Percentiles rank a stretch among this genome's conserved stretches.
Evolutionary conservation across 306 rosid genomes (phyloP).

Genomic region (Dryas drummondii): DNA sequence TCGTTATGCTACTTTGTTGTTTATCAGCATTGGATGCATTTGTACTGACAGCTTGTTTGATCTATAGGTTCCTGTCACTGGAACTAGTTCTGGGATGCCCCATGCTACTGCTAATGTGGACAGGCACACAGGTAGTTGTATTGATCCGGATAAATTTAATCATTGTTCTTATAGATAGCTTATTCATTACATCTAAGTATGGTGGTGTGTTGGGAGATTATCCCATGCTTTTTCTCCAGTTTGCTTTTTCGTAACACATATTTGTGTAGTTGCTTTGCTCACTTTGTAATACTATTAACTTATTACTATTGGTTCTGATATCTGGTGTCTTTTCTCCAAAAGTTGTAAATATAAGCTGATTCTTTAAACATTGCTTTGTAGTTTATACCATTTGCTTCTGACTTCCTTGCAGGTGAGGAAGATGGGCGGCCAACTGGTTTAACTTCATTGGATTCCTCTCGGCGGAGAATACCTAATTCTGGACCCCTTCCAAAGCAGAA

Average conservation of each 20-base stretch:
- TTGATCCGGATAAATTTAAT: conserved; percentile 17
- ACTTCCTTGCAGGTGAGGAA: conserved; percentile 53
- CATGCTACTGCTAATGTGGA: conserved; percentile 60
- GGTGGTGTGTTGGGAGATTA: too few relatives aligned
- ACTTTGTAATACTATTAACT: background rate
- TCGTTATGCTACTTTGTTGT: background rate
- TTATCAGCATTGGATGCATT: conserved; percentile 16
- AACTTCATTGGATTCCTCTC: conserved; percentile 65
- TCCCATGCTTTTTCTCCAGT: background rate
- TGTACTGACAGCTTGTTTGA: conserved; percentile 19
- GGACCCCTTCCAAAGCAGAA: conserved; percentile 48
- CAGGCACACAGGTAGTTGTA: conserved; percentile 62
- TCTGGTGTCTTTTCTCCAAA: background rate
- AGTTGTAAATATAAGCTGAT: conserved; percentile 4
- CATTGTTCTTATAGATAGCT: conserved; percentile 8
- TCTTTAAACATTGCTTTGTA: conserved; percentile 2
- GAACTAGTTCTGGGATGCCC: conserved; percentile 86
- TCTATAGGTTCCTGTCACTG: conserved; percentile 63
- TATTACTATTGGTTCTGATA: background rate
- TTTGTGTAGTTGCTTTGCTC: background rate
- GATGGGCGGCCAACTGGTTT: conserved; percentile 71
- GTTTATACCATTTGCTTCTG: conserved; percentile 4
- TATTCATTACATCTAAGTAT: conserved; percentile 2
- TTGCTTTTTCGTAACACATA: background rate
- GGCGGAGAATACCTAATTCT: conserved; percentile 67